Base-by-base conservation (phyloP, 176 grass and related monocot genomes). In the Aechmea fasciata region DNA sequence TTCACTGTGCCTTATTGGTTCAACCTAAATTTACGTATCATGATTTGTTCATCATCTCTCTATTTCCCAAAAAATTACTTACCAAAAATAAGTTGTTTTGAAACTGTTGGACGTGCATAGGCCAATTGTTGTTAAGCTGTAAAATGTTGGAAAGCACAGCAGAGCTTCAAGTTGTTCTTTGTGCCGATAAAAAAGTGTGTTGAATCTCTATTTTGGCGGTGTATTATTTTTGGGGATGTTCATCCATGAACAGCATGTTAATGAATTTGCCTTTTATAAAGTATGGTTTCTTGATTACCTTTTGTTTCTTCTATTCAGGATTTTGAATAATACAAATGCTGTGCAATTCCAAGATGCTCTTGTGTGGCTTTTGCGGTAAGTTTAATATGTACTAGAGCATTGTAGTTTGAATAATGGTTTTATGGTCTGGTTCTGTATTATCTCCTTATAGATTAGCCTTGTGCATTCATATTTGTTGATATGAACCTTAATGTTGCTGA, bases 271-370 rank as follows among this genome's bases (percentile, higher is more conserved):
- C 11, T 55, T n/a, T 41, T 41, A 41, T 41, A n/a, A 20, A 59
- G 14, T 59, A n/a, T 9, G 54, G 13, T 59, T 2, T 41, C 33
- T 69, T 80, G 10, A 76, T 69, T 83, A 63, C 69, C 59, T 83
- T 13, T 55, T 73, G 49, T 80, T 18, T 69, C 68, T 79, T 51
- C 33, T 69, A 61, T 81, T 75, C 80, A 96, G 91, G 82, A 73
- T 75, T 49, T 85, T 91, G 78, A 82, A 61, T 88, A 80, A 87
- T 80, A 81, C 83, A 57, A 82, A 82, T 78, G 53, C 81, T 73
- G 66, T 86, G 59, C 78, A 85, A 70, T 87, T 83, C 65, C 83
- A 96, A 63, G 92, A 96, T 52, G 77, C 88, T 51, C 73, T 91
- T 74, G 80, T 96, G 52, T 96, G 92, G 92, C 80, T 84, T 74